Evolutionary conservation across 1,139 yeast species (phyloP).

Genomic region (Magnusiomyces sp.): DNA sequence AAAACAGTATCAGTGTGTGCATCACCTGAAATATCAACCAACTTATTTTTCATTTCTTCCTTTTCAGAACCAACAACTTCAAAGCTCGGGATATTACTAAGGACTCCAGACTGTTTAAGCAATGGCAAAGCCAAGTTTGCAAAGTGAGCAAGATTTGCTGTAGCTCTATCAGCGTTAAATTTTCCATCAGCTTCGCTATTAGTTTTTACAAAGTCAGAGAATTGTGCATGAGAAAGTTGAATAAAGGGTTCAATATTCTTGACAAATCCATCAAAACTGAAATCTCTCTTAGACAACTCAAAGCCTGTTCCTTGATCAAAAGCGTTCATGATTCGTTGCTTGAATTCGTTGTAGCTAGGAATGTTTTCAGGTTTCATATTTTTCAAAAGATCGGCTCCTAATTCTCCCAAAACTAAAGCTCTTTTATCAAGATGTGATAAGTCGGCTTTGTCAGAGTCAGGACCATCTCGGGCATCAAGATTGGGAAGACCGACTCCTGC

Average conservation of each 20-base stretch:
- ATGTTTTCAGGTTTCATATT: background rate
- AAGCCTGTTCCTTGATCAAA: background rate
- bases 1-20: too few relatives aligned
- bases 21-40: too few relatives aligned
- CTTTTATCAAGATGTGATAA: background rate
- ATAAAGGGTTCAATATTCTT: background rate
- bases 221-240: background rate
- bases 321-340: background rate
- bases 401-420: background rate
- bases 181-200: background rate
- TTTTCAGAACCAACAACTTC: background rate
- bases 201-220: conserved; percentile 2
- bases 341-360: background rate
- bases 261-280: background rate
- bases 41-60: too few relatives aligned
- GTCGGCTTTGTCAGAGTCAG: background rate
- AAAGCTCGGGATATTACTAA: background rate
- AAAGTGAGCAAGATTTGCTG: background rate
- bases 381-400: background rate
- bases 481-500: background rate
- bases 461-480: background rate
- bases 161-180: background rate
- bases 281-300: background rate
- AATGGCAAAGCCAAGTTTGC: background rate
- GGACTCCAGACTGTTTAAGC: background rate